These are phyloP conservation scores for Penicillium hesseltinei DNA, from an alignment of 2,329 filamentous ascomycete species.

Conservation along the genomic window DNA sequence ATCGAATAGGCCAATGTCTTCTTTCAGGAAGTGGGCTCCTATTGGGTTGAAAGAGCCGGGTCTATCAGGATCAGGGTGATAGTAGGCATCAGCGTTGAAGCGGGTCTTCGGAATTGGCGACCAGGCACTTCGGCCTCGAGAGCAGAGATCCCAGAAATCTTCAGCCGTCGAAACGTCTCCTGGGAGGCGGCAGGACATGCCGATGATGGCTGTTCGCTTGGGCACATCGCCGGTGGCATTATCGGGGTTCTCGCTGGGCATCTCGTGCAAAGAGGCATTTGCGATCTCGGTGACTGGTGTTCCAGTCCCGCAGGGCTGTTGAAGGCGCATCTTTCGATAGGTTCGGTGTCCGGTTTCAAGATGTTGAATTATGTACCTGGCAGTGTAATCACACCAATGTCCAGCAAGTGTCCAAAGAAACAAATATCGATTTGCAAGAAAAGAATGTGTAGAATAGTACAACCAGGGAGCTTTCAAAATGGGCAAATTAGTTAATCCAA, in stretches of 20 bases:
- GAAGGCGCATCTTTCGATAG: conserved; percentile 17
- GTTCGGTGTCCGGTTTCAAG: not conserved
- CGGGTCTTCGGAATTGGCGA: conserved; percentile 21
- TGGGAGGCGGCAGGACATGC: conserved; percentile 28
- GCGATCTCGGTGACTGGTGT: conserved; percentile 3
- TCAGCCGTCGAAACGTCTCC: conserved; percentile 24
- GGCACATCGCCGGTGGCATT: conserved; percentile 6
- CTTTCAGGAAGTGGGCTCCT: conserved; percentile 29
- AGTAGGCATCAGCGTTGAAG: conserved; percentile 23
- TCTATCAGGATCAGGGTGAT: conserved; percentile 24
- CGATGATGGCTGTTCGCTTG: conserved; percentile 25
- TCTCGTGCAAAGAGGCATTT: conserved; percentile 4
- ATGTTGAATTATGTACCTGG: conserved; percentile 16
- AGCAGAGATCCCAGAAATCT: conserved; percentile 26
- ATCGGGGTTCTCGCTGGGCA: not conserved
- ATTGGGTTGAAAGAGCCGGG: conserved; percentile 22
- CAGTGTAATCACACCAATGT: conserved; percentile 9
- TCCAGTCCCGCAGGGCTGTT: conserved; percentile 17
- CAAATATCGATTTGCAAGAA: conserved; percentile 7
- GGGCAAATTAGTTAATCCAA: conserved; percentile 5
- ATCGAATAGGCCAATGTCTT: conserved; percentile 28
- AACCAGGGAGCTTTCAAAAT: conserved; percentile 7
- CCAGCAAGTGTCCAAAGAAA: conserved; percentile 7
- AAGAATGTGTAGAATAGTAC: conserved; percentile 12
- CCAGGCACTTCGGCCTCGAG: conserved; percentile 23